Conservation (phyloP, 2,329 filamentous ascomycete genomes). For the Xylariales sp. region DNA sequence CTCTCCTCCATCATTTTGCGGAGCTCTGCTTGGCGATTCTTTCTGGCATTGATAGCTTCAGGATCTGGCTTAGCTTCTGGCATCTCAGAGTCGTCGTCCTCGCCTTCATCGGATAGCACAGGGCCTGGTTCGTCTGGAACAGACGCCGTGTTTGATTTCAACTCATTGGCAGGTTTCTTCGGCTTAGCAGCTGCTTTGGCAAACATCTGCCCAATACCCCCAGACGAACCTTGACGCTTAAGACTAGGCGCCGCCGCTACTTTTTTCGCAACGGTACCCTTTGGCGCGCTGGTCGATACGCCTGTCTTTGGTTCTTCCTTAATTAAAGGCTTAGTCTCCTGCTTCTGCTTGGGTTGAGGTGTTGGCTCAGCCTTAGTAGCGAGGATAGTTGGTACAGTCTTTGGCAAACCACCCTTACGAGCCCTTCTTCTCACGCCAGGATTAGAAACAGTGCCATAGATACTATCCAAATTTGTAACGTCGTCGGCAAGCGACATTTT, state of each 20-base stretch:
- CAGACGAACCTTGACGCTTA: conserved; percentile 43
- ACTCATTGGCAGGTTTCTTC: conserved; percentile 19
- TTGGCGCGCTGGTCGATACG: conserved; percentile 13
- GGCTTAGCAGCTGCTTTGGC: conserved; percentile 25
- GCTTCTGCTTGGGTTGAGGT: conserved; percentile 21
- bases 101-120: conserved; percentile 26
- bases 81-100: conserved; percentile 24
- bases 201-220: conserved; percentile 28
- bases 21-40: conserved; percentile 22
- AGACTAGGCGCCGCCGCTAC: conserved; percentile 25
- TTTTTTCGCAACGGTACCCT: conserved; percentile 36
- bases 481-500: conserved; percentile 54
- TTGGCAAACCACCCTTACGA: conserved; percentile 28
- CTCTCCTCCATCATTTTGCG: conserved; percentile 30
- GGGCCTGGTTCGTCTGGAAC: conserved; percentile 15
- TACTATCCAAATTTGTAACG: conserved; percentile 50
- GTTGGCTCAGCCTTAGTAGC: conserved; percentile 15
- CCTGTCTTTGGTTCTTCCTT: conserved; percentile 31
- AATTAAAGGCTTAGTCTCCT: conserved; percentile 30
- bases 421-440: conserved; percentile 54
- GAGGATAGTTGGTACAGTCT: conserved; percentile 20
- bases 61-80: conserved; percentile 15
- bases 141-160: conserved; percentile 10
- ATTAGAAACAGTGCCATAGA: conserved; percentile 74
- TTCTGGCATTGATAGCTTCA: conserved; percentile 16